Evolutionary conservation across 495 filamentous ascomycete species (phyloP), one percentile per base, ranked within the genome.

Genomic region (Evernia prunastri): DNA sequence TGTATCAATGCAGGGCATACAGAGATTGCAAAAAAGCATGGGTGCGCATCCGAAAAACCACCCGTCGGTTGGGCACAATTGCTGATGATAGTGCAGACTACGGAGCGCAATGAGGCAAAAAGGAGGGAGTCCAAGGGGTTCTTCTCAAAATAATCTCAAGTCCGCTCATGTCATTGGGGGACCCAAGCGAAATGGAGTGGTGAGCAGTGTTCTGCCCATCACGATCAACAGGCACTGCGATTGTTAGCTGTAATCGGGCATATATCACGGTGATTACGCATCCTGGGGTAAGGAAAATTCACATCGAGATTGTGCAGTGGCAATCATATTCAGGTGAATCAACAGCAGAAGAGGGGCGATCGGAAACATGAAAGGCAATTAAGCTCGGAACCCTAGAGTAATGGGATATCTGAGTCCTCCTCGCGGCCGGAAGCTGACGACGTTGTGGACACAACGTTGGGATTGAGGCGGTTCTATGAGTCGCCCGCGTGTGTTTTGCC

Each of bases 11-110:
- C 67, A 96, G 91, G 75, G 91, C 92, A 61, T 96, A 96, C 75
- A 84, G 91, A 66, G 91, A 95, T 67, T 96, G 92, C 76, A 96
- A 96, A 74, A 92, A 92, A 78, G 80, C 87, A 78, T 96, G 91
- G 91, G 90, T 93, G 82, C 42, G 60, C 47, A 33, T 63, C 42
- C 3, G 40, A 9, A 29, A 33, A 20, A 25, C 7, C 49, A 51
- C 18, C n/a, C 43, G 27, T 51, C 23, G 18, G 39, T 63, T 36
- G 53, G 37, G 43, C 53, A 59, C 39, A 18, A 36, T 39, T 42
- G 18, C 60, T 66, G 60, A 67, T 59, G 43, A 61, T 25, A 18
- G 9, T 23, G 45, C 64, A 86, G 82, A 78, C 75, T 23, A 75
- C 79, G 9, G 82, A 81, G 70, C 75, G 77, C 43, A 81, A 79